Base-by-base conservation (phyloP, 2,329 filamentous ascomycete species). In the Talaromyces atroroseus region DNA sequence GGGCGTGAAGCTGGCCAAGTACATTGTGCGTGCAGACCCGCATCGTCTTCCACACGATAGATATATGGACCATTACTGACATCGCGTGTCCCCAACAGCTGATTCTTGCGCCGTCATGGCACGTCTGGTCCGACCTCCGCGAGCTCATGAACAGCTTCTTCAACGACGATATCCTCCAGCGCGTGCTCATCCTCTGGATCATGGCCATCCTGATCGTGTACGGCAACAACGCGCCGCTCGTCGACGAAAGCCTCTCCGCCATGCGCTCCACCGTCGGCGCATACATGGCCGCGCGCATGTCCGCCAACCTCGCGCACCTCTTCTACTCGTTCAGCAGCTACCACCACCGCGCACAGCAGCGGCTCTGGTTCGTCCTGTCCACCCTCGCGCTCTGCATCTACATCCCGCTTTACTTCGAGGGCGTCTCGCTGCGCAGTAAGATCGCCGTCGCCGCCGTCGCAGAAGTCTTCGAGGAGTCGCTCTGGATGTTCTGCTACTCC, bases 121-220 rank as follows among this genome's bases (percentile, higher is more conserved):
- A 80, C 58, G 74, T 79, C 49, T 80, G 77, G 78, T 72, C 69
- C 42, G 78, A 80, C 58, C 67, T 79, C 18, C 74, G 76, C 58
- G 77, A 79, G 64, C 67, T 79, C 56, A 79, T 80, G 76, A 80
- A 80, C 64, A 77, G 75, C 7, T 80, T 78, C 65, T 79, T 80
- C 64, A 79, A 76, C 52, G 78, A 80, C 58, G 78, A 80, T 60
- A 62, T 80, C 20, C 59, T 72, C 1, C 78, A 80, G 61, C 74
- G 78, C 7, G 62, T 77, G 29, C 63, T 77, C 24, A 76, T 79
- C 53, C 69, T 79, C n/a, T 79, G 77, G 76, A 71, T 80, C 54
- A 80, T 80, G 78, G 74, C 76, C 2, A 63, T 77, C 5, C 66
- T 80, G 16, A 73, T 80, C 3, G 69, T 80, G 16, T 79, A 79